Evolutionary conservation across 106 monocot genomes (phyloP).

Genomic region (Hemerocallis citrina): DNA sequence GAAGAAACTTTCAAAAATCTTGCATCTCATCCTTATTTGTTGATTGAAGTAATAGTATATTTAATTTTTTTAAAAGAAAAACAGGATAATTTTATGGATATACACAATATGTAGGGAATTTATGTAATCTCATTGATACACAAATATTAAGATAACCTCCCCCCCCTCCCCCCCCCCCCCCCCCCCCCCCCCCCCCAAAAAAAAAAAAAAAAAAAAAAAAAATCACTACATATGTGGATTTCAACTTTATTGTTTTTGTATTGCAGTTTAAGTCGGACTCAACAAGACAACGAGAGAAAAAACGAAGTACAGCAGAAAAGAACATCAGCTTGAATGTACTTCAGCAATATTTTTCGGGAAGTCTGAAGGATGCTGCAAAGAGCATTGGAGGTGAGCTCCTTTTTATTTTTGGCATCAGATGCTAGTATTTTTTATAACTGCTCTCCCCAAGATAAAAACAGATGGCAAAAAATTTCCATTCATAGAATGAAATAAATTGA

Average conservation of each 20-base stretch:
- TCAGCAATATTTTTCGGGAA: conserved; percentile 89
- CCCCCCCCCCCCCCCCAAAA: too few species aligned
- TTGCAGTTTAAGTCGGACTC: conserved; percentile 31
- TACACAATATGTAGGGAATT: too few species aligned
- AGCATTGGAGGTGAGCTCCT: conserved; percentile 67
- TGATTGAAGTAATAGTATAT: too few species aligned
- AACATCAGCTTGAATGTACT: conserved; percentile 84
- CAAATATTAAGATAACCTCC: too few species aligned
- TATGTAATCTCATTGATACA: too few species aligned
- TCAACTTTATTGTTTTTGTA: not conserved
- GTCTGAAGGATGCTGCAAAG: conserved; percentile 93
- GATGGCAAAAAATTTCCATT: not conserved
- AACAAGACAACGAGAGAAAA: conserved; percentile 39
- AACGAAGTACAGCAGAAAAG: conserved; percentile 56
- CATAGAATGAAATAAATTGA: not conserved
- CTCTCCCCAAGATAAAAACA: not conserved
- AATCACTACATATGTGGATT: too few species aligned
- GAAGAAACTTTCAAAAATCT: too few species aligned
- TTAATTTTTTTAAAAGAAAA: too few species aligned
- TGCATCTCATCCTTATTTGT: too few species aligned
- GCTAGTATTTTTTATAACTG: not conserved
- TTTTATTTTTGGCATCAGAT: not conserved
- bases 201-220: too few species aligned
- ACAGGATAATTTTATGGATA: too few species aligned
- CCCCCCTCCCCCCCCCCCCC: too few species aligned